phyloP scores from a whole-genome alignment of 257 asterid genomes.

The Solanum medicagineum region DNA sequence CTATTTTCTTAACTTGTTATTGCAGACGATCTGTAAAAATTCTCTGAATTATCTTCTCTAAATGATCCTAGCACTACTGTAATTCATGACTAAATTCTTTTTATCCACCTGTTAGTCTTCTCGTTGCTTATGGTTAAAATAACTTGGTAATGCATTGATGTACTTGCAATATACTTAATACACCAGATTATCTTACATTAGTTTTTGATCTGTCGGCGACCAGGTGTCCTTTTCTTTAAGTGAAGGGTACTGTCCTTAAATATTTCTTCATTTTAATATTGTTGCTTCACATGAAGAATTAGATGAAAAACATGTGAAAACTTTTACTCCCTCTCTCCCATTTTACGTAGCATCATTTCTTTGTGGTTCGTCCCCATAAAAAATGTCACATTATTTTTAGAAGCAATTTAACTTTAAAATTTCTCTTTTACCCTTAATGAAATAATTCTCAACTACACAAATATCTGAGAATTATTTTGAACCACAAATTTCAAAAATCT shows the following conservation, averaged over 20 bases:
- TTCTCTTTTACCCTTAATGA: too few relatives aligned
- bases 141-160: background rate
- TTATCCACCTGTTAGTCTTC: background rate
- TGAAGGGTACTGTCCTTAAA: background rate
- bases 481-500: too few relatives aligned
- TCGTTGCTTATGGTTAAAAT: background rate
- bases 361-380: too few relatives aligned
- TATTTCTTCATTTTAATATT: background rate
- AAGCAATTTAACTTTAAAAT: too few relatives aligned
- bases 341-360: too few relatives aligned
- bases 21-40: background rate
- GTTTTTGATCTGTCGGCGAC: background rate
- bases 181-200: background rate
- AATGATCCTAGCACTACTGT: background rate
- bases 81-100: background rate
- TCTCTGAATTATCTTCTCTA: background rate
- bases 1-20: background rate
- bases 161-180: background rate
- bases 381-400: too few relatives aligned
- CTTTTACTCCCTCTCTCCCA: too few relatives aligned
- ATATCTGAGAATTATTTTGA: too few relatives aligned
- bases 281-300: background rate
- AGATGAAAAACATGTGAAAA: background rate
- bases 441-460: too few relatives aligned
- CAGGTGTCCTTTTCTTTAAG: background rate